These are phyloP conservation scores for Paxillus involutus DNA, from an alignment of 768 basidiomycete genomes.

Conservation along the genomic window DNA sequence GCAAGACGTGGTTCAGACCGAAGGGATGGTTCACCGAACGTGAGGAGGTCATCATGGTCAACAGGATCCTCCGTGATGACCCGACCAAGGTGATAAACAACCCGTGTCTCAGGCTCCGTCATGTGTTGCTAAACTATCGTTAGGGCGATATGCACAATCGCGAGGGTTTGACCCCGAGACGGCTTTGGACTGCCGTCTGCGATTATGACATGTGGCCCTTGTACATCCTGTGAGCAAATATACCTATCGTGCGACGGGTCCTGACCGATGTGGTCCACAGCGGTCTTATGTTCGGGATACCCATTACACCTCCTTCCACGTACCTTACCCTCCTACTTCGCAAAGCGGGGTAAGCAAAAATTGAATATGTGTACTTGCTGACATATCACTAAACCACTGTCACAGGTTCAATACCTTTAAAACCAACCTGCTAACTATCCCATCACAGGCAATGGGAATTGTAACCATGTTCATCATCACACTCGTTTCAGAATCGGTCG, in stretches of 20 bases:
- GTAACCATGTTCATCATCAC: slow-evolving; percentile 52
- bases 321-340: slow-evolving; percentile 63
- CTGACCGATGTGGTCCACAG: slow-evolving; percentile 22
- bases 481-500: slow-evolving; percentile 49
- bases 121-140: slow-evolving; percentile 31
- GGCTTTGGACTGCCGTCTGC: slow-evolving; percentile 49
- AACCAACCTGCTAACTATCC: slow-evolving; percentile 62
- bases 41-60: slow-evolving; percentile 58
- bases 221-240: slow-evolving; percentile 40
- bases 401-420: slow-evolving; percentile 56
- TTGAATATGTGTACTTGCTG: neutral
- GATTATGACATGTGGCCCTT: slow-evolving; percentile 70
- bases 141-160: slow-evolving; percentile 61
- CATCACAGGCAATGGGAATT: slow-evolving; percentile 50
- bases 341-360: slow-evolving; percentile 42
- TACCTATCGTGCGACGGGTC: neutral
- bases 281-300: slow-evolving; percentile 54
- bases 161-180: slow-evolving; percentile 49
- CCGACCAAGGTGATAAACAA: slow-evolving; percentile 46
- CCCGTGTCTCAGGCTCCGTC: neutral
- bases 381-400: neutral
- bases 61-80: slow-evolving; percentile 56
- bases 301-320: slow-evolving; percentile 43
- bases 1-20: slow-evolving; percentile 52
- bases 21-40: slow-evolving; percentile 62